Base-by-base conservation (phyloP, 2,329 filamentous ascomycete species). In the Chaetoscypha palmicola region DNA sequence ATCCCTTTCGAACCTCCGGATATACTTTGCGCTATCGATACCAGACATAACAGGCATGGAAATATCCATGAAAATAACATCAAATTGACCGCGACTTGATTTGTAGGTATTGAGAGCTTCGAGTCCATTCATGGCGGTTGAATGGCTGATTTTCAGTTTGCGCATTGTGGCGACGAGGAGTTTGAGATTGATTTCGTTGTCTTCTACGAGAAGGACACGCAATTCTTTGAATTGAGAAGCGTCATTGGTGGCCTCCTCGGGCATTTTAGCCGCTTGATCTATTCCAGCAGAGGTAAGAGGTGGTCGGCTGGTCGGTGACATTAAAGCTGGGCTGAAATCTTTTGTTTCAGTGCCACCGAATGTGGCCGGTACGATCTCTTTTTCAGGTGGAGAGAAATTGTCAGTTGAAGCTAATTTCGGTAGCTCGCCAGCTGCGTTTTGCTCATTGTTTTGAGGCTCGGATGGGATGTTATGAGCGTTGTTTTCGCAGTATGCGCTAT, bases 31-130 rank as follows among this genome's bases (percentile, higher is more conserved):
- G 0, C 67, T 63, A 38, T 71, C 66, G 12, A 73, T 58, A 0
- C 71, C 71, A 42, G 74, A 67, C 64, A 77, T 72, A 3, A 76
- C 62, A 0, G 74, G 74, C 74, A 78, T 78, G 44, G 68, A 68
- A 9, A 77, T 68, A 50, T 77, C 74, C 70, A 75, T 75, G 17
- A 74, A 64, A 5, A 74, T 63, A 23, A 71, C 64, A 32, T 66
- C 64, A 32, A 66, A 68, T 1, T 55, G 42, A 5, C 61, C 58
- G 1, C 57, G 49, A 1, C 55, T 49, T 21, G 56, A 47, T 48
- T 57, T 58, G 36, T 61, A 62, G 2, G 43, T 32, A 31, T 72
- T 61, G 3, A 74, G 62, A 1, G 72, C 72, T 55, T 73, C 66
- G 2, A 68, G 62, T 4, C 72, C 72, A 48, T 75, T 67, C 9